Evolutionary conservation across 2,329 filamentous ascomycete species (phyloP).

Genomic region (Nakataea oryzae): DNA sequence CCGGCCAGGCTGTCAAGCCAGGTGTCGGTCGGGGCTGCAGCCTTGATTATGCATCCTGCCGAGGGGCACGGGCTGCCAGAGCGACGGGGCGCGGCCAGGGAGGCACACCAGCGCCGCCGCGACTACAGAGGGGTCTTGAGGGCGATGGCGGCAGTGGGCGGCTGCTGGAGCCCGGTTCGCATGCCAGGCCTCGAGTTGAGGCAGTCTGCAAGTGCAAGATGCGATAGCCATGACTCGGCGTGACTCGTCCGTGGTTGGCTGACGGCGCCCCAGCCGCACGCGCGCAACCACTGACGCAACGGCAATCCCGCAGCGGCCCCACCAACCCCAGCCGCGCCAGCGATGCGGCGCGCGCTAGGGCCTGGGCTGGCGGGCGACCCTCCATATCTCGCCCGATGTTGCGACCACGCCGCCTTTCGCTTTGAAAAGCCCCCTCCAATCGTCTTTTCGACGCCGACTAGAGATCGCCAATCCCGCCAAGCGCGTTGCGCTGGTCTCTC

Average conservation of each 20-base stretch:
- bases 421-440: not conserved
- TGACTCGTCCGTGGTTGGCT: not conserved
- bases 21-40: not conserved
- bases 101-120: no score
- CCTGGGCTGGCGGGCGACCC: no score
- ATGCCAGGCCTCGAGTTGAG: not conserved
- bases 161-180: no score
- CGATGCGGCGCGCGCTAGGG: not conserved
- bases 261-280: not conserved
- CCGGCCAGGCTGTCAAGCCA: no score
- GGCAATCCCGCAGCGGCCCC: not conserved
- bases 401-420: not conserved
- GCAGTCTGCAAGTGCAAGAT: no score
- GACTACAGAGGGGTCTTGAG: no score
- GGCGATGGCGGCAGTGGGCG: no score
- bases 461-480: conserved; percentile 2
- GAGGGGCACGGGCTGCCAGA: not conserved
- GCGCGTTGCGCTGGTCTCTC: not conserved
- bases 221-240: not conserved
- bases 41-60: not conserved
- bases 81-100: no score
- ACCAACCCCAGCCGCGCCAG: not conserved
- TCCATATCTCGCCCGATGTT: not conserved
- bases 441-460: conserved; percentile 4
- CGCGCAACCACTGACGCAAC: not conserved